phyloP scores from a whole-genome alignment of 1,284 basidiomycete species.

The Irpex rosettiformis region DNA sequence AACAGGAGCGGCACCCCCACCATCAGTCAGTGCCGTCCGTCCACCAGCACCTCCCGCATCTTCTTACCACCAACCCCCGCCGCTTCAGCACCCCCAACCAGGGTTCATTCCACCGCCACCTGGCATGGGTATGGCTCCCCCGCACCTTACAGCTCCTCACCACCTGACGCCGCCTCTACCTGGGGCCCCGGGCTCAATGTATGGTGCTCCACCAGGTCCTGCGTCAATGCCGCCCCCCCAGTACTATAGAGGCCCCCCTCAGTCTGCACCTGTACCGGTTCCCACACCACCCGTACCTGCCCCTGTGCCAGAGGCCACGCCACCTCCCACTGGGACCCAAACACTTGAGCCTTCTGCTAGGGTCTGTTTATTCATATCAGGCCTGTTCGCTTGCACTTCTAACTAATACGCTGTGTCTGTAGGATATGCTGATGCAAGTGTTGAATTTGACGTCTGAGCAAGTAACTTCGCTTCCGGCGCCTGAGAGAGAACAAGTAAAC shows the following conservation, averaged over 20 bases:
- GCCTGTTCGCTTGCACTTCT: too few relatives aligned
- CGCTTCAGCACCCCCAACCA: constrained; percentile 28
- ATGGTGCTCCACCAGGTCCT: constrained; percentile 37
- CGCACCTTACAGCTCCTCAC: constrained; percentile 15
- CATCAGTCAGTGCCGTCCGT: constrained; percentile 17
- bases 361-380: constrained; percentile 25
- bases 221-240: constrained; percentile 28
- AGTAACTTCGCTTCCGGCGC: constrained; percentile 79
- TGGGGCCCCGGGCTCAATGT: constrained; percentile 27
- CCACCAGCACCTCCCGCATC: constrained; percentile 8
- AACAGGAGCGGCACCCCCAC: constrained; percentile 18
- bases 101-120: constrained; percentile 30
- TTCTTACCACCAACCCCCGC: constrained; percentile 3
- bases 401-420: constrained; percentile 1
- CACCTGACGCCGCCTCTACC: constrained; percentile 32
- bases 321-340: constrained; percentile 2
- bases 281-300: constrained; percentile 20
- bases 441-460: constrained; percentile 84
- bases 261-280: constrained; percentile 26
- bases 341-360: constrained; percentile 14
- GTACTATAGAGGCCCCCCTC: constrained; percentile 14
- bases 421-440: constrained; percentile 87
- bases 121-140: constrained; percentile 23
- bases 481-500: constrained; percentile 83
- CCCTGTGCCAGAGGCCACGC: constrained; percentile 19